Conservation (phyloP, 2,329 filamentous ascomycete genomes). For the Aspergillus intermedius region DNA sequence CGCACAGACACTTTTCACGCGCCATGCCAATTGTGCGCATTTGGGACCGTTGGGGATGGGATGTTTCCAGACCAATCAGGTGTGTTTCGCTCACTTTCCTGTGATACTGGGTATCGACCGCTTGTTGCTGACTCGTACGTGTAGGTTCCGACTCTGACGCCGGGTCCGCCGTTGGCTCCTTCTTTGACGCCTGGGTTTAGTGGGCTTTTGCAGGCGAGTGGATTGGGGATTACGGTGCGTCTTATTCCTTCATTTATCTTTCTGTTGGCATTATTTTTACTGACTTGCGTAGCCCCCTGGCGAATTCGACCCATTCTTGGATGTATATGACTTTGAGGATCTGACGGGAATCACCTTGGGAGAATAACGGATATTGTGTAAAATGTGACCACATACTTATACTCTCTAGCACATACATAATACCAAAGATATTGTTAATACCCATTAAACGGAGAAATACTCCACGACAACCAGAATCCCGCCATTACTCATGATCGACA, state of each 20-base stretch:
- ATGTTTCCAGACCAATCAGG: conserved; percentile 26
- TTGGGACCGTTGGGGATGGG: conserved; percentile 24
- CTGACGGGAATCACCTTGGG: conserved; percentile 23
- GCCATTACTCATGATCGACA: background rate
- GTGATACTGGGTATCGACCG: background rate
- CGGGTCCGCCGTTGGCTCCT: conserved; percentile 10
- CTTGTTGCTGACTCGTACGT: background rate
- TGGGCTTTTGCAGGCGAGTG: conserved; percentile 14
- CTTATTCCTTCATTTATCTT: background rate
- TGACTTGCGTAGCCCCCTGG: conserved; percentile 17
- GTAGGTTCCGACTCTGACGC: conserved; percentile 1
- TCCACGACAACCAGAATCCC: background rate
- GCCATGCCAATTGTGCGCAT: conserved; percentile 28
- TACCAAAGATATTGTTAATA: background rate
- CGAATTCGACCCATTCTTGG: conserved; percentile 28
- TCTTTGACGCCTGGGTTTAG: conserved; percentile 18
- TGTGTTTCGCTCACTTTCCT: conserved; percentile 5
- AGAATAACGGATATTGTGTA: conserved; percentile 3
- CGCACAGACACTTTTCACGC: conserved; percentile 29
- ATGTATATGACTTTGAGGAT: conserved; percentile 31
- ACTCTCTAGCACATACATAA: background rate
- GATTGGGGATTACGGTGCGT: conserved; percentile 21
- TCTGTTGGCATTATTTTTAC: background rate
- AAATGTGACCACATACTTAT: no score
- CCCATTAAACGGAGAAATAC: background rate